Base-by-base conservation (phyloP, 2,329 filamentous ascomycete genomes). In the Diaporthe sp. region DNA sequence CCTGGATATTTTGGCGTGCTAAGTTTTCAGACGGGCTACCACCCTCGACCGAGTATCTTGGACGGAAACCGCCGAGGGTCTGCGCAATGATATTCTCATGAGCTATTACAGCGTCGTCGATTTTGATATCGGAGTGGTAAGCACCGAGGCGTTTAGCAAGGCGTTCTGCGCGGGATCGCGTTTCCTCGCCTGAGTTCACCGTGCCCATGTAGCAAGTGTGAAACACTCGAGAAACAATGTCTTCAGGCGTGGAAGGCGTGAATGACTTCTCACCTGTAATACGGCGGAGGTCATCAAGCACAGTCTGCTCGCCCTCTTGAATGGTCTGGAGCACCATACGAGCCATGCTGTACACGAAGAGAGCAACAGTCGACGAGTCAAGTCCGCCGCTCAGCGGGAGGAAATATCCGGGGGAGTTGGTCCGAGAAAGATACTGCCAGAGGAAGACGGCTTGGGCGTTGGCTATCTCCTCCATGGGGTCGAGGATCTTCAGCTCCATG, bases 101-200 rank as follows among this genome's bases (percentile, higher is more conserved):
- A 1, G 90, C 86, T 9, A 89, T 90, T 57, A 92, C 91, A n/a
- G 85, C 86, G 53, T 83, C 92, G 79, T 95, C 94, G 76, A 95
- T 94, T 78, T 94, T 90, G 71, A 94, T 86, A 80, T 95, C 90
- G 6, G 90, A 86, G 81, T 96, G 94, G 79, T 94, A 92, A 7
- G 90, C 86, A 2, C 94, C 94, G 63, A 95, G 94, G 9, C 85
- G 87, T 13, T 85, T 79, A 3, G 87, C 82, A 1, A 95, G 86
- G 1, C 89, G 86, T 79, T 89, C 89, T 4, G 94, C 92, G 53
- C 94, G 85, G 15, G 85, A 85, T 13, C 91, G 83, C 0, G 92
- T 93, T 76, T 92, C 90, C 37, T 86, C 83, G 13, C 87, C 89
- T 0, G 88, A 90, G 80, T 93, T 90, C 76, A 87, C 83, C 0